These are phyloP conservation scores for Aphanocladium album DNA, from an alignment of 2,329 filamentous ascomycete genomes.

Conservation along the genomic window DNA sequence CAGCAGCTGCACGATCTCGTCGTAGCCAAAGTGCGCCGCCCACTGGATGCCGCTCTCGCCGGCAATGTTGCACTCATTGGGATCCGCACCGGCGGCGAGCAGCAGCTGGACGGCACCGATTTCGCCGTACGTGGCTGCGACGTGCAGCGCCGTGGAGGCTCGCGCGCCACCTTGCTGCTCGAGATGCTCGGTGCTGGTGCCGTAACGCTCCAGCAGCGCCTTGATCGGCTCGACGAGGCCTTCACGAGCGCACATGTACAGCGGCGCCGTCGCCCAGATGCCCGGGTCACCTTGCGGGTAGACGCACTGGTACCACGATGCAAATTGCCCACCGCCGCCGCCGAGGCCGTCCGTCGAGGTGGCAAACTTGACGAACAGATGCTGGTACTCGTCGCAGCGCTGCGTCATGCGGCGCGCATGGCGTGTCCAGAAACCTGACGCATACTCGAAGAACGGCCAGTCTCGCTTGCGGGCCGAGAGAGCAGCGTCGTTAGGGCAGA, in stretches of 20 bases:
- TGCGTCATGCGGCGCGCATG: not conserved
- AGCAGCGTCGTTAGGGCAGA: not conserved
- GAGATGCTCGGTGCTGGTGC: not conserved
- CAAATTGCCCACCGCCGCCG: no score
- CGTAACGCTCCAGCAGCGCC: not conserved
- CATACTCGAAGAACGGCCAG: conserved; percentile 10
- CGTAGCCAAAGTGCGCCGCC: conserved; percentile 8
- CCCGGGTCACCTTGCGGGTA: not conserved
- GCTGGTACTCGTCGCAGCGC: not conserved
- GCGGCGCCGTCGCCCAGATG: conserved; percentile 4
- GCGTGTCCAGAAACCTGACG: conserved; percentile 1
- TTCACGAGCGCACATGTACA: conserved; percentile 12
- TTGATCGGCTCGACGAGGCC: conserved; percentile 2
- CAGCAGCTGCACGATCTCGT: conserved; percentile 1
- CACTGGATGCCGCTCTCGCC: conserved; percentile 10
- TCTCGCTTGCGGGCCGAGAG: not conserved
- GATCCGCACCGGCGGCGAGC: conserved; percentile 5
- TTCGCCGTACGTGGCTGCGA: conserved; percentile 10
- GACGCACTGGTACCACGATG: conserved; percentile 12
- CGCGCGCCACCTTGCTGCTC: conserved; percentile 9
- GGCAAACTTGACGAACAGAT: not conserved
- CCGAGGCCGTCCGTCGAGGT: not conserved
- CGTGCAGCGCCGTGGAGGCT: conserved; percentile 10
- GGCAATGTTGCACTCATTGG: conserved; percentile 3
- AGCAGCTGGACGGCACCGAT: conserved; percentile 5